Percentiles rank a stretch among this genome's conserved stretches.
These are phyloP conservation scores for Eimeria falciformis DNA, from an alignment of 169 alveolate genomes.

Conservation along the genomic window DNA sequence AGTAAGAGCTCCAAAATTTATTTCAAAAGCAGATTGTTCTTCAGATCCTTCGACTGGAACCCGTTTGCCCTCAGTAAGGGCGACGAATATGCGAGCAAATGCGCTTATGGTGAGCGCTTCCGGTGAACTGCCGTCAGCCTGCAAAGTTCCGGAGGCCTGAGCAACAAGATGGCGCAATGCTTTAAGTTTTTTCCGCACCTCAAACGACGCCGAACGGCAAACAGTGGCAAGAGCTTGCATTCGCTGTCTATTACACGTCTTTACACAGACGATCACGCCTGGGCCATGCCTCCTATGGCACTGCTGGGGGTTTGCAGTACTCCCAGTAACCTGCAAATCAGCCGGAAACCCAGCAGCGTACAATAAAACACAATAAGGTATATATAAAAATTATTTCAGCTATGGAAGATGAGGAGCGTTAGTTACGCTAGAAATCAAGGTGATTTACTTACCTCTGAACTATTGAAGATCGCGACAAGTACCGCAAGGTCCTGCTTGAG, in stretches of 20 bases:
- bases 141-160: neutral
- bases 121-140: conserved; percentile 1
- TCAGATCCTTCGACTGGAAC: neutral
- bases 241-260: conserved; percentile 16
- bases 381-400: no score
- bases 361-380: no score
- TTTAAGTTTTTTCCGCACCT: neutral
- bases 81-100: conserved; percentile 51
- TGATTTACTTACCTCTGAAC: neutral
- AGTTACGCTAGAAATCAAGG: neutral
- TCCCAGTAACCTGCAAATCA: conserved; percentile 3
- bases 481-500: neutral
- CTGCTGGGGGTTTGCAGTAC: neutral
- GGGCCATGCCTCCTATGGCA: neutral
- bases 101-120: conserved; percentile 18
- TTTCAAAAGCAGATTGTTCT: neutral
- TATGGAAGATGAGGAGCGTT: neutral
- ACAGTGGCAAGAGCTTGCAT: conserved; percentile 10
- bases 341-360: neutral
- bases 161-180: neutral
- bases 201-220: conserved; percentile 10
- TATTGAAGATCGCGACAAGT: conserved; percentile 31
- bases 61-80: conserved; percentile 18
- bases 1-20: neutral
- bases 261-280: neutral